Base-by-base conservation (phyloP, 306 rosid genomes). In the Lathyrus aphaca region DNA sequence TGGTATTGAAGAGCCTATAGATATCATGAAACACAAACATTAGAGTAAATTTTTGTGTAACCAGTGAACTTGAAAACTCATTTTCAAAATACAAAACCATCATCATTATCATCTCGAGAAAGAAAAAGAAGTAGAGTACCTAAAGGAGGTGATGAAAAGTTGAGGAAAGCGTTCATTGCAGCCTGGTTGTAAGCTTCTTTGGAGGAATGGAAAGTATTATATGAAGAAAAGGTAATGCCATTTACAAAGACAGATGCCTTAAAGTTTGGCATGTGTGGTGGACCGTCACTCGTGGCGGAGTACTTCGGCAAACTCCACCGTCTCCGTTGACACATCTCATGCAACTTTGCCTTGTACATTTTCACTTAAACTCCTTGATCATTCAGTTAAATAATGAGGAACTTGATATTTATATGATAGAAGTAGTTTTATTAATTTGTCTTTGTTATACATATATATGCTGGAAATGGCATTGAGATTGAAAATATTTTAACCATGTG, bases 321-420 rank as follows among this genome's bases (percentile, higher is more conserved):
- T 69, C 80, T 85, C 70, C 62, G 46, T 13, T 88, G 92, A 75
- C 97, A 88, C 3, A 91, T 51, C 62, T 86, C 89, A 42, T 91
- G 91, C 72, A 91, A 67, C 83, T 67, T 80, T 1, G 77, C 43
- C 87, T 86, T 88, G 86, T 81, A 83, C 97, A 88, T 90, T 61
- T 40, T 62, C 67, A 38, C 30, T 9, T 39, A 5, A 14, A 13
- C 38, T 55, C n/a, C 13, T 17, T 17, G 5, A 16, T 8, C 21
- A n/a, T 48, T 15, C 16, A 15, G 5, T 17, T 50, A 10, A 50
- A 9, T 19, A 50, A 19, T 50, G 57, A 50, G 29, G 19, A 46
- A 14, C 6, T 10, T 5, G 19, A 15, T 46, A 13, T 4, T 43
- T 44, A 13, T 50, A 49, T 16, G 4, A 5, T 49, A 30, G 13